Conservation (phyloP, 2,329 filamentous ascomycete species). For the Fusarium continuum region DNA sequence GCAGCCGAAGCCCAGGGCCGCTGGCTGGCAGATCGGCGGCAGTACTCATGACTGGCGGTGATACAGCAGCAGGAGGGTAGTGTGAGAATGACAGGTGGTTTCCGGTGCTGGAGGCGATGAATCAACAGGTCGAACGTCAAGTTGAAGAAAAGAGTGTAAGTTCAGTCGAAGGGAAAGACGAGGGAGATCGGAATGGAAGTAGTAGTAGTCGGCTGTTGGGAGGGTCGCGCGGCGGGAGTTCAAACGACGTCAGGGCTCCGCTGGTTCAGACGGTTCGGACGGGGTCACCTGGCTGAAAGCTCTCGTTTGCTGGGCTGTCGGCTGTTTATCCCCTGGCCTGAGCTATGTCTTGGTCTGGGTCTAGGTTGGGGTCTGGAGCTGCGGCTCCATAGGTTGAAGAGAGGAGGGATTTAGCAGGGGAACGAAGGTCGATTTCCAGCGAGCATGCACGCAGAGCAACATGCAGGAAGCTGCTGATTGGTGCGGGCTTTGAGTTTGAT, state of each 20-base stretch:
- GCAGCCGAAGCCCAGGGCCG: conserved; percentile 45
- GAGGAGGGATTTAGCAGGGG: conserved; percentile 22
- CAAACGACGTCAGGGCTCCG: conserved; percentile 46
- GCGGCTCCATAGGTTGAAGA: conserved; percentile 17
- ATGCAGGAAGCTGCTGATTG: conserved; percentile 29
- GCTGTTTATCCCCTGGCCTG: conserved; percentile 11
- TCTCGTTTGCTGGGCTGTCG: neutral
- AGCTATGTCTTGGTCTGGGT: conserved; percentile 3
- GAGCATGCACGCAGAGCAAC: neutral
- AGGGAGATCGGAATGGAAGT: conserved; percentile 24
- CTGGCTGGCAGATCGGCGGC: conserved; percentile 42
- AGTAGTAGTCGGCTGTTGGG: conserved; percentile 29
- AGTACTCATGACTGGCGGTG: conserved; percentile 44
- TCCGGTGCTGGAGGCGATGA: neutral
- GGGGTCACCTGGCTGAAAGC: conserved; percentile 27
- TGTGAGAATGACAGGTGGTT: neutral
- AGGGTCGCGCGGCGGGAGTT: conserved; percentile 9
- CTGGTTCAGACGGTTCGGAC: conserved; percentile 18
- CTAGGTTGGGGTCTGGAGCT: conserved; percentile 9
- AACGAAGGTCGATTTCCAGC: conserved; percentile 10
- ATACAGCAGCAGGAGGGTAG: conserved; percentile 5
- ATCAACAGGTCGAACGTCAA: conserved; percentile 3
- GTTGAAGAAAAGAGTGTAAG: neutral
- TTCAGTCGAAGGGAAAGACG: conserved; percentile 11
- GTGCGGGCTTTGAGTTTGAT: conserved; percentile 5